Evolutionary conservation across 306 rosid genomes (phyloP).

Genomic region (Vigna unguiculata): DNA sequence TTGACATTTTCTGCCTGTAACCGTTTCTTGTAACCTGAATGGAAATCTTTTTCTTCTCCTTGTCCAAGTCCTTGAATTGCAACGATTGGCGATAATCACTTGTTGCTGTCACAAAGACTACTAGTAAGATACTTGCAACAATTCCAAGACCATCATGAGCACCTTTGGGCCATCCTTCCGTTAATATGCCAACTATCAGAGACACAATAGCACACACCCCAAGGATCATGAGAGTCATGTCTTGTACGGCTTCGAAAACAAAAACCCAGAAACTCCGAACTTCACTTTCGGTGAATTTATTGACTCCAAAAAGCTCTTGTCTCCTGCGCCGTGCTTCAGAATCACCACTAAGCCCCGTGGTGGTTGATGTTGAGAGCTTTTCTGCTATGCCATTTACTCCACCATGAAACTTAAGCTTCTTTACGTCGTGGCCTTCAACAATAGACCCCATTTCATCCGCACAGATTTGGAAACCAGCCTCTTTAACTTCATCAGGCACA

Average conservation of each 20-base stretch:
- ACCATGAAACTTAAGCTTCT: conserved; percentile 83
- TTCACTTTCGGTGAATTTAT: conserved; percentile 78
- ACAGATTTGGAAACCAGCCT: conserved; percentile 83
- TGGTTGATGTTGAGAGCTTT: conserved; percentile 72
- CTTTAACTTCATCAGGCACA: conserved; percentile 75
- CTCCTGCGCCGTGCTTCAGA: conserved; percentile 53
- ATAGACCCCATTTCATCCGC: conserved; percentile 86
- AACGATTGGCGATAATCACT: conserved; percentile 92
- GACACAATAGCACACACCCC: conserved; percentile 89
- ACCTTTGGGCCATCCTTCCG: conserved; percentile 96
- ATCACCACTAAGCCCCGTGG: conserved; percentile 60
- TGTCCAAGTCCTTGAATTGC: conserved; percentile 95
- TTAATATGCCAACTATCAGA: conserved; percentile 70
- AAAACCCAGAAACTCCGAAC: conserved; percentile 75
- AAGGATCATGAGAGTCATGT: conserved; percentile 94
- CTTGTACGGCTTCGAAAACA: conserved; percentile 93
- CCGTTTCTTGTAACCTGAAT: conserved; percentile 93
- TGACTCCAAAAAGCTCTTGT: conserved; percentile 70
- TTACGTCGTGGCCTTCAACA: conserved; percentile 81
- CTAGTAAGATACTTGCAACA: conserved; percentile 86
- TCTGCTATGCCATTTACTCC: conserved; percentile 73
- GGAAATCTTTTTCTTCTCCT: conserved; percentile 87
- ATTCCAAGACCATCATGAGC: conserved; percentile 98
- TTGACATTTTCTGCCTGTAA: conserved; percentile 86
- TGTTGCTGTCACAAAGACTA: conserved; percentile 88